A percentile compares a stretch with the other conserved stretches of the same genome.
These are phyloP conservation scores for fission yeast (Schizosaccharomyces pombe) DNA, from an alignment of 805 yeast species.

Conservation along the genomic window DNA sequence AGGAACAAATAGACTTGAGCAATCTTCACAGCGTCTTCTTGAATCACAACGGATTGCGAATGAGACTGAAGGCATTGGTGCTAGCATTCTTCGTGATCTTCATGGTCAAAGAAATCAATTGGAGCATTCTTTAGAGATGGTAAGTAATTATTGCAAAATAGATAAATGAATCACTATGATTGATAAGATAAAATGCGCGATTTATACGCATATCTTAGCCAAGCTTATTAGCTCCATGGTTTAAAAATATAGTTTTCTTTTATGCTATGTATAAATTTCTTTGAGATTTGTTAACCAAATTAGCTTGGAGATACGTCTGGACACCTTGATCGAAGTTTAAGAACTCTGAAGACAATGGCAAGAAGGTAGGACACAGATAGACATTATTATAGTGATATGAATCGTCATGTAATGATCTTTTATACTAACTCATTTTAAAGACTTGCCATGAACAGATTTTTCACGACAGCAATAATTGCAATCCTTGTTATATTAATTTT, in stretches of 20 bases:
- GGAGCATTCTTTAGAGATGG: conserved; percentile 45
- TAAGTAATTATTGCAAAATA: neutral
- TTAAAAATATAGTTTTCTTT: too few relatives aligned
- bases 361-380: too few relatives aligned
- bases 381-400: too few relatives aligned
- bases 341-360: conserved; percentile 76
- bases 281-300: neutral
- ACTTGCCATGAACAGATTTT: conserved; percentile 70
- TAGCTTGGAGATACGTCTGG: conserved; percentile 76
- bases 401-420: too few relatives aligned
- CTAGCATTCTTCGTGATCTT: conserved; percentile 66
- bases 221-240: too few relatives aligned
- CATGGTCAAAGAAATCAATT: conserved; percentile 88
- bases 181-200: too few relatives aligned
- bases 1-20: conserved; percentile 57
- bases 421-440: too few relatives aligned
- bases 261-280: too few relatives aligned
- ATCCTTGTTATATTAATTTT: conserved; percentile 61
- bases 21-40: conserved; percentile 58
- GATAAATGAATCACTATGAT: neutral
- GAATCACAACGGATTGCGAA: conserved; percentile 78
- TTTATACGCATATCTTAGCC: too few relatives aligned
- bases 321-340: conserved; percentile 70
- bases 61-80: conserved; percentile 81
- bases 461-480: conserved; percentile 77